Evolutionary conservation across 805 yeast genomes (phyloP).

Genomic region (Lachancea cidri): DNA sequence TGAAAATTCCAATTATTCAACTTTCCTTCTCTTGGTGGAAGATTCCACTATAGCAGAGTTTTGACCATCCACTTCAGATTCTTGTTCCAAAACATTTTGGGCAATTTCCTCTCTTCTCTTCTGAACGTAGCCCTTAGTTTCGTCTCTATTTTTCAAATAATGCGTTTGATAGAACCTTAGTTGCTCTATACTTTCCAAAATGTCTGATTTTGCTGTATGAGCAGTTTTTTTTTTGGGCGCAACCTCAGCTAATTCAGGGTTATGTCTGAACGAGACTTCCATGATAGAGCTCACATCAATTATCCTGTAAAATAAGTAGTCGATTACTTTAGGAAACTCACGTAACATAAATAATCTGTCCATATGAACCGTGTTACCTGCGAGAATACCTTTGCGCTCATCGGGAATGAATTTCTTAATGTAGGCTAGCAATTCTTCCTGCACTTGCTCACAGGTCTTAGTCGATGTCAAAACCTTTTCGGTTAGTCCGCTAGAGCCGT

Average conservation of each 20-base stretch:
- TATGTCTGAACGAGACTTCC: slow-evolving; percentile 78
- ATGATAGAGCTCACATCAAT: slow-evolving; percentile 85
- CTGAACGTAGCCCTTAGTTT: slow-evolving; percentile 12
- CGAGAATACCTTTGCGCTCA: slow-evolving; percentile 60
- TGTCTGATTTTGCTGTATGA: slow-evolving; percentile 89
- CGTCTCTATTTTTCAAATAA: slow-evolving; percentile 41
- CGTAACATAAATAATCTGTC: slow-evolving; percentile 78
- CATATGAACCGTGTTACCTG: slow-evolving; percentile 91
- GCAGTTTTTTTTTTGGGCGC: slow-evolving; percentile 60
- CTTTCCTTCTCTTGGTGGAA: not conserved
- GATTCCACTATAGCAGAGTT: not conserved
- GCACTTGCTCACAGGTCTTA: slow-evolving; percentile 56
- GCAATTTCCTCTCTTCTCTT: slow-evolving; percentile 5
- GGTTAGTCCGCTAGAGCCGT: slow-evolving; percentile 73
- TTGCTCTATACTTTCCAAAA: slow-evolving; percentile 82
- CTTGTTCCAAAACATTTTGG: not conserved
- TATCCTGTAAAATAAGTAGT: slow-evolving; percentile 64
- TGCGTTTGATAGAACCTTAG: slow-evolving; percentile 69
- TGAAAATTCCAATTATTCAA: too few relatives aligned
- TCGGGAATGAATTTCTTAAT: slow-evolving; percentile 49
- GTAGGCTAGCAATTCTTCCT: slow-evolving; percentile 58
- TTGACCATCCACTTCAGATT: not conserved
- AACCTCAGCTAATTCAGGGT: slow-evolving; percentile 50
- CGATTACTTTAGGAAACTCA: slow-evolving; percentile 75
- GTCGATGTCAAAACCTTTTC: slow-evolving; percentile 54